Conservation (phyloP, 2,329 filamentous ascomycete genomes). For the Emmonsia crescens region DNA sequence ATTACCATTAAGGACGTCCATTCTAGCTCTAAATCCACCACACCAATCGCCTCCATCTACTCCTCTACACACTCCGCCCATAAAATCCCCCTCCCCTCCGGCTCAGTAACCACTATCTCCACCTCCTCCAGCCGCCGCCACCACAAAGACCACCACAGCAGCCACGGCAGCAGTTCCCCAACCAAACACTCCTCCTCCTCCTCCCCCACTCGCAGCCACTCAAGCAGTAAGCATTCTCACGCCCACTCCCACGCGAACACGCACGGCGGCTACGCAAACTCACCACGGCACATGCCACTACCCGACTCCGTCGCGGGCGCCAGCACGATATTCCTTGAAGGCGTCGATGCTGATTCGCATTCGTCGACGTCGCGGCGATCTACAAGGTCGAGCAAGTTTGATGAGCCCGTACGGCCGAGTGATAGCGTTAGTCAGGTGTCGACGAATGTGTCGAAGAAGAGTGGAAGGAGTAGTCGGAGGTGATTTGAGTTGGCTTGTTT, state of each 20-base stretch:
- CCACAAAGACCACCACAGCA: slow-evolving; percentile 1
- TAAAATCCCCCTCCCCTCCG: slow-evolving; percentile 27
- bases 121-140: slow-evolving; percentile 5
- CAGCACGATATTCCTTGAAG: slow-evolving; percentile 18
- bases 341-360: slow-evolving; percentile 38
- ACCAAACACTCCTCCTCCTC: background rate
- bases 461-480: slow-evolving; percentile 8
- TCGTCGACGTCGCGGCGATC: slow-evolving; percentile 8
- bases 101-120: slow-evolving; percentile 19
- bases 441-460: slow-evolving; percentile 13
- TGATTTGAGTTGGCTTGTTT: background rate
- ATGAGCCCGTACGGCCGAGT: slow-evolving; percentile 28
- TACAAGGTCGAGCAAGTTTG: slow-evolving; percentile 22
- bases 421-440: slow-evolving; percentile 33
- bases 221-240: slow-evolving; percentile 11
- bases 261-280: background rate
- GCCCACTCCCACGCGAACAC: slow-evolving; percentile 8
- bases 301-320: slow-evolving; percentile 23
- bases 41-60: slow-evolving; percentile 17
- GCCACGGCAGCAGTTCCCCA: slow-evolving; percentile 1
- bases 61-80: slow-evolving; percentile 26
- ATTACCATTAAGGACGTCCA: slow-evolving; percentile 11
- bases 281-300: slow-evolving; percentile 21
- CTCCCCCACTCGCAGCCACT: slow-evolving; percentile 2
- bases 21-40: slow-evolving; percentile 12